Base-by-base conservation (phyloP, 2,329 filamentous ascomycete genomes). In the Amylocarpus encephaloides region DNA sequence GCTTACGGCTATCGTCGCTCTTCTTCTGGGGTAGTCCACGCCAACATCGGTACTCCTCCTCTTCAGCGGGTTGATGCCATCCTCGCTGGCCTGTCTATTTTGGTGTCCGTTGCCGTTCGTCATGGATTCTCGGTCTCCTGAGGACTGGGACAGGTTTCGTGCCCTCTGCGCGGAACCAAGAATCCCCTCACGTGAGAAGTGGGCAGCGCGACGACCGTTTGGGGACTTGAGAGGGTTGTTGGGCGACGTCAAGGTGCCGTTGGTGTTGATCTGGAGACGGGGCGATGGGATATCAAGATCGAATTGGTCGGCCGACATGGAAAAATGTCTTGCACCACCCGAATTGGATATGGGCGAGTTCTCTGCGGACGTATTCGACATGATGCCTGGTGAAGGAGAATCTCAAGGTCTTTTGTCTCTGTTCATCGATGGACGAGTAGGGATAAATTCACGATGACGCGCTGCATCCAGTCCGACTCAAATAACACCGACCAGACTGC, bases 1-100 rank as follows among this genome's bases (percentile, higher is more conserved):
- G 73, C 79, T 58, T 75, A 84, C 80, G 59, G 81, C 81, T 62
- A 85, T 85, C 26, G 79, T 84, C 36, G 81, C 81, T 63, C 81
- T 73, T 57, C 81, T 72, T 57, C 81, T 73, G 13, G 81, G 81
- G 62, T 84, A 85, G 64, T 84, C 80, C 43, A 82, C 71, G 15
- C 75, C 76, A 33, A 73, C 75, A 60, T 83, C 80, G 11, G 78
- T 80, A 60, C 79, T 82, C 58, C 80, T 75, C 60, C 80, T 73
- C 67, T 83, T 83, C 29, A 82, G 68, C 35, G 79, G 78, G 56
- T 79, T 79, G 22, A 74, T 71, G 48, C 74, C 73, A 60, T 82
- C 77, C 57, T 81, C 76, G 40, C 43, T 52, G 42, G 53, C 55
- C 26, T 59, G 54, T 39, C 52, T 50, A 50, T 74, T 77, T 59